phyloP scores from a whole-genome alignment of 1,139 yeast species.

The Lodderomyces parapsilosis region DNA sequence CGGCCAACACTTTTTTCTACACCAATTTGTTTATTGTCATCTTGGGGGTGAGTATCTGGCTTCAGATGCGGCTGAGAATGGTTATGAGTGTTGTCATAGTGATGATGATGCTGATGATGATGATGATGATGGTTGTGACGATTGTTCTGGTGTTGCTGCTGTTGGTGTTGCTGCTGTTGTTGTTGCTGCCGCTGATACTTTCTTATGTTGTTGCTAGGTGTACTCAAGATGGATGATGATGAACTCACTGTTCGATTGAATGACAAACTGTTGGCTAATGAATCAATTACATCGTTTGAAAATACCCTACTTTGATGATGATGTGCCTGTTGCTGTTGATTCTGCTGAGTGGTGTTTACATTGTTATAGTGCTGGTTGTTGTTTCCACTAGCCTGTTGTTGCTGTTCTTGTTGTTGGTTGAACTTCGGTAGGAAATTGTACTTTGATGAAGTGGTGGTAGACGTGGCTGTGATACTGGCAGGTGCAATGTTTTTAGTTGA shows the following conservation, averaged over 20 bases:
- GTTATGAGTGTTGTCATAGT: not conserved
- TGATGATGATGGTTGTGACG: slow-evolving; percentile 15
- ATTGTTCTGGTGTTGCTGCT: slow-evolving; percentile 12
- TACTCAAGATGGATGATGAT: slow-evolving; percentile 35
- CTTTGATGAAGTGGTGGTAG: slow-evolving; percentile 14
- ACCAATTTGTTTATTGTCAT: not conserved
- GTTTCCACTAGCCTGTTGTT: not conserved
- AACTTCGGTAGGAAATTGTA: slow-evolving; percentile 19
- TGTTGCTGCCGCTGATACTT: slow-evolving; percentile 23
- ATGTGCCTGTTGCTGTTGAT: slow-evolving; percentile 1
- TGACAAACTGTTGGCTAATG: slow-evolving; percentile 18
- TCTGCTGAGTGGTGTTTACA: not conserved
- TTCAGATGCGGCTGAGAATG: slow-evolving; percentile 1
- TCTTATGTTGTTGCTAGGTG: slow-evolving; percentile 33
- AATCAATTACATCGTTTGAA: slow-evolving; percentile 10
- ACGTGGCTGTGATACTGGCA: slow-evolving; percentile 7
- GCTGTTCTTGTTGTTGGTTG: slow-evolving; percentile 5
- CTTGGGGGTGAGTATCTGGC: slow-evolving; percentile 2
- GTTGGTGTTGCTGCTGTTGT: slow-evolving; percentile 16
- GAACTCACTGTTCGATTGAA: slow-evolving; percentile 24
- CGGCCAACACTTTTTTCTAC: not conserved
- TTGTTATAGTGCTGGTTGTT: not conserved
- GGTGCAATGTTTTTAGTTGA: slow-evolving; percentile 4
- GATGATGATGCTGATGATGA: slow-evolving; percentile 14
- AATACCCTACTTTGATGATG: slow-evolving; percentile 8